Conservation (phyloP, 768 basidiomycete genomes). For the Leccinum aurantiacum region DNA sequence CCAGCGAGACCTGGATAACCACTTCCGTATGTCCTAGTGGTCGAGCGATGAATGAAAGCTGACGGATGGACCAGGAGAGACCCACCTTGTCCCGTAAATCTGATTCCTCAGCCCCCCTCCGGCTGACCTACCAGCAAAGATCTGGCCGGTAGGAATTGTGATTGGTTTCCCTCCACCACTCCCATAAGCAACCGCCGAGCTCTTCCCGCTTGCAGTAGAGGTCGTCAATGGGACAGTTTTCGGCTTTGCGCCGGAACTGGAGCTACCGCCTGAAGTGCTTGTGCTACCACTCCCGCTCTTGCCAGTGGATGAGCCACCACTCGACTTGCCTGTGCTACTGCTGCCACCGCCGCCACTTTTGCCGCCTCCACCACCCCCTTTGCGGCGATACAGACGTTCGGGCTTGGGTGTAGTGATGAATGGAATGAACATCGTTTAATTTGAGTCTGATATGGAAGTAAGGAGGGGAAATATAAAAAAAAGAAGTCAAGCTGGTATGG, state of each 20-base stretch:
- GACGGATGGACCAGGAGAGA: background rate
- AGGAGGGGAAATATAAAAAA: background rate
- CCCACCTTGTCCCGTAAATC: slow-evolving; percentile 46
- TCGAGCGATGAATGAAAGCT: background rate
- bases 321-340: slow-evolving; percentile 12
- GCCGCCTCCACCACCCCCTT: slow-evolving; percentile 34
- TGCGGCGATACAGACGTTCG: slow-evolving; percentile 25
- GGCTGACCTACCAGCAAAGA: slow-evolving; percentile 45
- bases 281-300: slow-evolving; percentile 1
- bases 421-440: slow-evolving; percentile 23
- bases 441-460: background rate
- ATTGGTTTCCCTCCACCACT: slow-evolving; percentile 30
- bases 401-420: slow-evolving; percentile 8
- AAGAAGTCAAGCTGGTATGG: background rate
- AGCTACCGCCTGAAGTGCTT: slow-evolving; percentile 2
- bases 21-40: slow-evolving; percentile 53
- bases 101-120: slow-evolving; percentile 54
- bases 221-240: slow-evolving; percentile 20
- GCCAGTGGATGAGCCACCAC: slow-evolving; percentile 11
- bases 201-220: slow-evolving; percentile 24
- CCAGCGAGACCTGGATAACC: slow-evolving; percentile 55
- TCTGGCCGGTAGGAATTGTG: slow-evolving; percentile 44
- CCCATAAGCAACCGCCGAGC: slow-evolving; percentile 34
- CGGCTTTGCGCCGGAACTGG: slow-evolving; percentile 8
- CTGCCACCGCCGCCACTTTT: slow-evolving; percentile 17